Base-by-base conservation (phyloP, 768 basidiomycete species). In the Mycena maculata region DNA sequence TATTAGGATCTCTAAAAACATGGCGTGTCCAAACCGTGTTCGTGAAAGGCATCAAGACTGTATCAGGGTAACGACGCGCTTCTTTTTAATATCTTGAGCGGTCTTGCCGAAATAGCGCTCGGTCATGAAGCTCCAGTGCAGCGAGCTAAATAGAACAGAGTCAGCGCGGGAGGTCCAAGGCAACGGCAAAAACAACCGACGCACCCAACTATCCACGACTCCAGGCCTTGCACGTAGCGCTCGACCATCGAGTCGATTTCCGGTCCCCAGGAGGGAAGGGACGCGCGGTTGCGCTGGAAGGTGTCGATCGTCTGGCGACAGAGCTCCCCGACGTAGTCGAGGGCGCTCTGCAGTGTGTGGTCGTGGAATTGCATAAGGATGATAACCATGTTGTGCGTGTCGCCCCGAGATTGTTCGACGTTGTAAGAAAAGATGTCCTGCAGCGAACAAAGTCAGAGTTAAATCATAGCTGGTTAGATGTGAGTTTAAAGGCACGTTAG, bases 381-480 rank as follows among this genome's bases (percentile, higher is more conserved):
- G n/a, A 83, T 80, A 60, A 93, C 84, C 84, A 92, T 89, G 75
- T 93, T 92, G 75, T 91, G 88, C 20, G 87, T 88, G 67, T 91
- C 88, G 12, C 84, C 85, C 16, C 87, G 85, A 3, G 90, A 85
- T 76, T 92, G 91, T 73, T 92, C 92, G 47, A 87, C 86, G 65
- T 92, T 91, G 76, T 90, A 93, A 1, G 90, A 92, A 74, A 90
- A 89, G 38, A 92, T 88, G 68, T 92, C 91, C 91, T 91, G 63
- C 4, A 38, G 10, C 38, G 31, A 33, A 31, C 38, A 38, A 48
- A 60, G 61, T 47, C 67, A 69, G 50, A 55, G 58, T 22, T 38
- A 20, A 16, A 27, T 18, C 9, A 44, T 13, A 20, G 23, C 7
- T 15, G 13, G 27, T 11, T 22, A 4, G 20, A n/a, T 10, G 23